phyloP scores from a whole-genome alignment of 1,284 basidiomycete genomes.

The Cystobasidium pallidum region DNA sequence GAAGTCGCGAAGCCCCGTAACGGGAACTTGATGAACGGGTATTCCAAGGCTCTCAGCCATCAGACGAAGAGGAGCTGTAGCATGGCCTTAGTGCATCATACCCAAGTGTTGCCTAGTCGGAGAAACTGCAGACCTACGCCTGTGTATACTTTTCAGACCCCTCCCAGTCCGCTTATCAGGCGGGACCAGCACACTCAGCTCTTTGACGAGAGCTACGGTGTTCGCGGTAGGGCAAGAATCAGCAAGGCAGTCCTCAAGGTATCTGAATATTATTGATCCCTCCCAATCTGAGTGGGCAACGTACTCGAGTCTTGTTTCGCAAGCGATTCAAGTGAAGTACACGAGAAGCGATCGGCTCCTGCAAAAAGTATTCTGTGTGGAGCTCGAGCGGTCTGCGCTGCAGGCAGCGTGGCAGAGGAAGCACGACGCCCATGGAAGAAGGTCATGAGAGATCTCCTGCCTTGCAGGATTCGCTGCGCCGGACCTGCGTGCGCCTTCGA shows the following conservation, averaged over 20 bases:
- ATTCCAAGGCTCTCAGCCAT: conserved; percentile 48
- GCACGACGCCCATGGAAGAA: neutral
- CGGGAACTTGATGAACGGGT: conserved; percentile 41
- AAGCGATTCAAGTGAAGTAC: conserved; percentile 64
- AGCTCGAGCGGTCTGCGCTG: conserved; percentile 8
- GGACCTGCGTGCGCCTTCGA: neutral
- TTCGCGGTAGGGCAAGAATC: neutral
- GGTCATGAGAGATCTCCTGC: conserved; percentile 1
- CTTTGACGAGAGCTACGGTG: conserved; percentile 45
- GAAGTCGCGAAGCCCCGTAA: conserved; percentile 46
- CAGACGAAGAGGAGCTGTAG: conserved; percentile 47
- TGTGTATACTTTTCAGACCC: conserved; percentile 40
- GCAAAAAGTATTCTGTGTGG: conserved; percentile 67
- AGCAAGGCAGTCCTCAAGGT: neutral
- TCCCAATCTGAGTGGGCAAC: neutral
- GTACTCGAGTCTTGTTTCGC: conserved; percentile 57
- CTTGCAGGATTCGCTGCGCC: neutral
- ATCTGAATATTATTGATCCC: neutral
- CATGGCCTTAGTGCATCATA: neutral
- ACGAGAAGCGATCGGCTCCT: conserved; percentile 74
- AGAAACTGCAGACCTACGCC: conserved; percentile 42
- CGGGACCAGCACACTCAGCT: conserved; percentile 48
- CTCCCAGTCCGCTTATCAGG: conserved; percentile 47
- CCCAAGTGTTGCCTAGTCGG: neutral
- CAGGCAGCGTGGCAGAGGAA: neutral